A percentile compares a stretch with the other conserved stretches of the same genome.
These are phyloP conservation scores for Populus hybrid DNA, from an alignment of 441 rosid genomes.

Conservation along the genomic window DNA sequence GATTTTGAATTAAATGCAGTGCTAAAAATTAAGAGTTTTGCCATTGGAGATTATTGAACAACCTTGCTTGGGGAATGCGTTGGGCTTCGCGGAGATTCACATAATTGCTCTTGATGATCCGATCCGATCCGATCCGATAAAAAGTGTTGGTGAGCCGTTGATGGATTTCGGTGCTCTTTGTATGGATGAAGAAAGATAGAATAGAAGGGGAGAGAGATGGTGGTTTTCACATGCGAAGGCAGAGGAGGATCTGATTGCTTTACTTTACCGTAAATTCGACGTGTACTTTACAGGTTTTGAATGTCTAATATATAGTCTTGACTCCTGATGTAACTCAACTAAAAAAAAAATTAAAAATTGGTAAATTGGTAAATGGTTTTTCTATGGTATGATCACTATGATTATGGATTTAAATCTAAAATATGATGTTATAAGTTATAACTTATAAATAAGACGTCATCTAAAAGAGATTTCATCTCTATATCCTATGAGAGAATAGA, in stretches of 20 bases:
- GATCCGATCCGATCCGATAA: background rate
- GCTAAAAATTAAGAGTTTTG: background rate
- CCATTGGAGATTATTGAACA: background rate
- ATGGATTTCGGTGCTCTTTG: background rate
- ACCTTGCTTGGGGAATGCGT: background rate
- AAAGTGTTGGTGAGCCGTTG: background rate
- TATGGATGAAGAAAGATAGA: background rate
- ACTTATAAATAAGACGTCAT: too few species aligned
- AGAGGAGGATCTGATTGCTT: background rate
- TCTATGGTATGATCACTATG: too few species aligned
- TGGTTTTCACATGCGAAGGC: background rate
- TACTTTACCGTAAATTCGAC: background rate
- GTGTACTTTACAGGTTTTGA: background rate
- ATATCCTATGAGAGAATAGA: too few species aligned
- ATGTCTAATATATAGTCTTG: too few species aligned
- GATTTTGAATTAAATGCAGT: background rate
- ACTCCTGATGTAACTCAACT: too few species aligned
- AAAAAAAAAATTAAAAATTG: too few species aligned
- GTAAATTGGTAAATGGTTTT: too few species aligned
- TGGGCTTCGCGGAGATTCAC: background rate
- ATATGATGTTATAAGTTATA: too few species aligned
- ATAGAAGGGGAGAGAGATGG: background rate
- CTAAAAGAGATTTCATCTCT: too few species aligned
- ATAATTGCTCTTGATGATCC: background rate
- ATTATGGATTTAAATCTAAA: too few species aligned